Evolutionary conservation across 306 rosid species (phyloP).

Genomic region (Trichosanthes cucumerina): DNA sequence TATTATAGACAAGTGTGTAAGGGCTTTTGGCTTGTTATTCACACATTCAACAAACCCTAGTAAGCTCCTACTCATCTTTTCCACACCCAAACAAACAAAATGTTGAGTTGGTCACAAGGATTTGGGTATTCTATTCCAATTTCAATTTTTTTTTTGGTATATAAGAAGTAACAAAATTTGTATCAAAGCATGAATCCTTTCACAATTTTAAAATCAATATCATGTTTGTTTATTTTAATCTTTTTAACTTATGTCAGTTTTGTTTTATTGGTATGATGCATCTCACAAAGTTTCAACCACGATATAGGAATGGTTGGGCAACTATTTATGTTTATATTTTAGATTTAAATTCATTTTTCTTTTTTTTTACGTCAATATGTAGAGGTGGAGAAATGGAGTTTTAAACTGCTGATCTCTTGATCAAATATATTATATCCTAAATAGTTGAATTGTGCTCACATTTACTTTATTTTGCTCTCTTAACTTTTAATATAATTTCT

Average conservation of each 20-base stretch:
- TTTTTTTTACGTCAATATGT: too few species aligned
- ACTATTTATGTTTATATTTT: too few species aligned
- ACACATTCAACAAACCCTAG: background rate
- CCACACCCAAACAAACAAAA: background rate
- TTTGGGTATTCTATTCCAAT: background rate
- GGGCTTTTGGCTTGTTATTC: background rate
- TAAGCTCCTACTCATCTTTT: constrained; percentile 10
- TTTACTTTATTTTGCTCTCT: too few species aligned
- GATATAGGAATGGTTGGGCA: too few species aligned
- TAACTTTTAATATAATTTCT: too few species aligned
- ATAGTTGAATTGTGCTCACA: too few species aligned
- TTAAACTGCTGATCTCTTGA: too few species aligned
- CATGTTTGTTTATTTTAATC: background rate
- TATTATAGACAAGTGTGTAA: background rate
- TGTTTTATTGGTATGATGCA: background rate
- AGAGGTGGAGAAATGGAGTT: too few species aligned
- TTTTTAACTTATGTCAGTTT: background rate
- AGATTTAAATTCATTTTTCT: too few species aligned
- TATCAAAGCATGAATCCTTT: too few species aligned
- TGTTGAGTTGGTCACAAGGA: background rate
- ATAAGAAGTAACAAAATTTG: background rate
- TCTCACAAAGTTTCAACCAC: too few species aligned
- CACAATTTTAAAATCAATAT: background rate
- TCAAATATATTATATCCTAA: too few species aligned
- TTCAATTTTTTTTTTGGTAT: background rate